These are phyloP conservation scores for Phytophthora quininea DNA, from an alignment of 352 stramenopile species.

Conservation along the genomic window DNA sequence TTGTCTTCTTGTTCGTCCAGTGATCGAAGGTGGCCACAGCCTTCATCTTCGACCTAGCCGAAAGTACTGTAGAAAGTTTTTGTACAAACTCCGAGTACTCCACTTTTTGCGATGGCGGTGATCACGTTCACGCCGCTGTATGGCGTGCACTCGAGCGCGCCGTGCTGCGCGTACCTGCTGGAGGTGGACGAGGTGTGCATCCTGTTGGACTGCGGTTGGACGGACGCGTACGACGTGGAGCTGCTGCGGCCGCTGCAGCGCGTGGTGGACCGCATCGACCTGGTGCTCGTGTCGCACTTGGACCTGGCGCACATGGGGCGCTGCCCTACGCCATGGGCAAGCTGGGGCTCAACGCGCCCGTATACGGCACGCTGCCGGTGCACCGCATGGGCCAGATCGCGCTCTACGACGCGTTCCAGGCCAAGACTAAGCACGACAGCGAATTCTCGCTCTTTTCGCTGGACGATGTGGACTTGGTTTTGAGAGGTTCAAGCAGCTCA, in stretches of 20 bases:
- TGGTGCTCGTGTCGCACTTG: constrained; percentile 91
- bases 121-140: constrained; percentile 93
- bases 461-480: constrained; percentile 95
- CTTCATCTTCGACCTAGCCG: too few relatives aligned
- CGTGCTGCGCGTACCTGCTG: constrained; percentile 88
- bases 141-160: constrained; percentile 80
- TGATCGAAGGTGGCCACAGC: too few relatives aligned
- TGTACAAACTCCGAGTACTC: too few relatives aligned
- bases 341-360: constrained; percentile 81
- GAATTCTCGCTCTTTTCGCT: constrained; percentile 92
- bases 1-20: too few relatives aligned
- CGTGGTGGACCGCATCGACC: constrained; percentile 85
- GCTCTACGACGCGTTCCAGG: constrained; percentile 95
- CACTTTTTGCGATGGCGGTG: constrained; percentile 82
- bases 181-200: constrained; percentile 93
- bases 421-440: constrained; percentile 91
- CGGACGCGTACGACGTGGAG: constrained; percentile 86
- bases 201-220: constrained; percentile 92
- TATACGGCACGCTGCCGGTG: constrained; percentile 95
- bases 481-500: constrained; percentile 93
- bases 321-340: constrained; percentile 90
- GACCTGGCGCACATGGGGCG: constrained; percentile 92
- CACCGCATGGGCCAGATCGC: constrained; percentile 97
- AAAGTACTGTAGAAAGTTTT: too few relatives aligned
- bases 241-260: constrained; percentile 82